A percentile compares a stretch with the other conserved stretches of the same genome.
Evolutionary conservation across 352 stramenopile species (phyloP).

Genomic region (Pythium pyrilobum): DNA sequence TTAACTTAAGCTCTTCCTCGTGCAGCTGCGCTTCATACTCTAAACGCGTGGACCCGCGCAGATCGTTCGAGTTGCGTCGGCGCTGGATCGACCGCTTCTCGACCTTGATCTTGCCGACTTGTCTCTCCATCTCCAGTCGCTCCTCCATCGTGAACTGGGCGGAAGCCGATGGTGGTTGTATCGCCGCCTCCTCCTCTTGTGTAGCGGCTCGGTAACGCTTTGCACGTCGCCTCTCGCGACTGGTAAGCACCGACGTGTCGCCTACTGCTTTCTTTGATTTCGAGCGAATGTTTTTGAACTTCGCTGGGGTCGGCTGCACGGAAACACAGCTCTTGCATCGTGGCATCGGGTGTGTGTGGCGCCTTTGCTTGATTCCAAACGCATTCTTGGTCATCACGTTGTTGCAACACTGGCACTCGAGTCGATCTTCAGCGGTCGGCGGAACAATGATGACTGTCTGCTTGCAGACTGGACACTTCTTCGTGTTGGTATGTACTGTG

Average conservation of each 20-base stretch:
- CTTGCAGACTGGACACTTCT: neutral
- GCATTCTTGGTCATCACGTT: neutral
- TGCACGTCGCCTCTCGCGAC: too few relatives aligned
- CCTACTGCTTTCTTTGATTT: neutral
- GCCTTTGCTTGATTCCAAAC: constrained; percentile 3
- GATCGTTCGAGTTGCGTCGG: constrained; percentile 16
- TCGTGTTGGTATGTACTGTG: neutral
- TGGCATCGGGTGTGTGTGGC: neutral
- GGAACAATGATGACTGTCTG: neutral
- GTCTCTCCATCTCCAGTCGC: constrained; percentile 4
- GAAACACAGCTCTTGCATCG: neutral
- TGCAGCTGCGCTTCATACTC: constrained; percentile 21
- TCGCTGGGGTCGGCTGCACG: neutral
- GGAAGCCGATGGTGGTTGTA: too few relatives aligned
- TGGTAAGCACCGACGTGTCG: too few relatives aligned
- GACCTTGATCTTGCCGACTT: constrained; percentile 16
- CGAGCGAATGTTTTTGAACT: neutral
- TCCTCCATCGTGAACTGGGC: neutral
- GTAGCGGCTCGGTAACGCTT: neutral
- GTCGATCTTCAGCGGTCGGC: neutral
- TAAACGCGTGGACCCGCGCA: constrained; percentile 17
- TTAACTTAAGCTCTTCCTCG: constrained; percentile 8
- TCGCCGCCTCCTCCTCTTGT: neutral
- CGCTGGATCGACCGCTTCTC: constrained; percentile 17
- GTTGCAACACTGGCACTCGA: constrained; percentile 6